Evolutionary conservation across 2,329 filamentous ascomycete genomes (phyloP).

Genomic region (Madurella fahalii): DNA sequence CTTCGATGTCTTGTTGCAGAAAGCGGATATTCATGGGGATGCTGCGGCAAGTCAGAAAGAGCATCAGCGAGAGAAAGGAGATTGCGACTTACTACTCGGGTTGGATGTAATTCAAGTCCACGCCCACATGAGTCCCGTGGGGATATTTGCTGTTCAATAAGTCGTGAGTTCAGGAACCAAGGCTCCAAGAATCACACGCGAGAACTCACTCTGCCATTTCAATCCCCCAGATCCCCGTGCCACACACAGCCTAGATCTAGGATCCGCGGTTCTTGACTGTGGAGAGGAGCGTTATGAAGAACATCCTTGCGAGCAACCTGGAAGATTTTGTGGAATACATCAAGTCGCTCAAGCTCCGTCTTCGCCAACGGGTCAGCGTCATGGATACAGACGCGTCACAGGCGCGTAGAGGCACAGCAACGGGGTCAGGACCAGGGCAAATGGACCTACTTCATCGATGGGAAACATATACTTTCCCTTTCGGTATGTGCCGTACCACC

Average conservation of each 20-base stretch:
- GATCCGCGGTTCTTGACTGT: slow-evolving; percentile 33
- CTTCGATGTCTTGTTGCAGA: slow-evolving; percentile 71
- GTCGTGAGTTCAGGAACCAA: background rate
- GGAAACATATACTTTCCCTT: slow-evolving; percentile 71
- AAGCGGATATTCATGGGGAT: slow-evolving; percentile 68
- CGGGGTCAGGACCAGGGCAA: background rate
- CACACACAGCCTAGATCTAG: slow-evolving; percentile 77
- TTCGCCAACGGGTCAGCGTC: slow-evolving; percentile 33
- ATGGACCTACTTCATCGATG: slow-evolving; percentile 61
- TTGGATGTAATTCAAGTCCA: slow-evolving; percentile 61
- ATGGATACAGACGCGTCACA: background rate
- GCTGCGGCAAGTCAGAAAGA: slow-evolving; percentile 39
- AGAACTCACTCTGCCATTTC: slow-evolving; percentile 70
- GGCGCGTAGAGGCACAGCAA: background rate
- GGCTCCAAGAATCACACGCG: too few species aligned
- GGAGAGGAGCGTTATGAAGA: slow-evolving; percentile 33
- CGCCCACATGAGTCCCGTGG: slow-evolving; percentile 55
- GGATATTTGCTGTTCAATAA: slow-evolving; percentile 29
- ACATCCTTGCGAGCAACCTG: slow-evolving; percentile 54
- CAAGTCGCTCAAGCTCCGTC: slow-evolving; percentile 71
- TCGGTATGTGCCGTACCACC: slow-evolving; percentile 64
- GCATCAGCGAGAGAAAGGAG: background rate
- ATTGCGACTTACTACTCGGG: slow-evolving; percentile 44
- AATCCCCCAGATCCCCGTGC: slow-evolving; percentile 88
- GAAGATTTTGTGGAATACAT: slow-evolving; percentile 78